Base-by-base conservation (phyloP, 441 rosid species). In the Viola pubescens region DNA sequence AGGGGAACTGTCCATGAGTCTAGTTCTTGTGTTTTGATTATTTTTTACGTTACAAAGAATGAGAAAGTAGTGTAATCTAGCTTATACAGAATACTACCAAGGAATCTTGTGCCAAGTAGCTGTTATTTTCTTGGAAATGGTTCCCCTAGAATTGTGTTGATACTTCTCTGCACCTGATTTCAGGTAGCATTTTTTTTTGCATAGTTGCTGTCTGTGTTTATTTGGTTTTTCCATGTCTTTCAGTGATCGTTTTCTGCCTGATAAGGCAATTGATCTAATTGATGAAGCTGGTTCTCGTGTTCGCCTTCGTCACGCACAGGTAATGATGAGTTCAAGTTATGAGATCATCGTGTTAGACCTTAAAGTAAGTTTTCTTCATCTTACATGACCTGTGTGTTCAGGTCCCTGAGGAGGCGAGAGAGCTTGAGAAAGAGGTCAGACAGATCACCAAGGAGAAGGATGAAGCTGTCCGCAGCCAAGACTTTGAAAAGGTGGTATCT, bases 221-320 rank as follows among this genome's bases (percentile, higher is more conserved):
- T 38, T 14, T 59, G 54, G 34, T 63, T 11, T 41, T 56, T 37
- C 34, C 10, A 8, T 65, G 19, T 51, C 26, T 52, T 73, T 55
- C 75, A 94, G 99, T 81, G 97, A 90, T 66, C 96, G 96, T 34
- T 94, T 94, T 76, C 88, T 94, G 49, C 99, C 99, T 4, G 97
- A 94, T 71, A 94, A 94, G 75, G 99, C 99, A 4, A 94, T 94
- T 56, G 99, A 94, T 73, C 80, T 94, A 88, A 77, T 94, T 54
- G 97, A 94, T 80, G 99, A 94, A 79, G 99, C 97, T 62, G 99
- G 99, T 60, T 94, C 99, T 70, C 87, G 98, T 39, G 97, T 94
- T 73, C 85, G 95, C 13, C 89, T 94, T 68, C 94, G 86, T 59
- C 96, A 94, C 75, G 95, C 88, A 52, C 91, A 88, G 96, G 97